phyloP scores from a whole-genome alignment of 2,329 filamentous ascomycete species.

The Chaetomium sp. region DNA sequence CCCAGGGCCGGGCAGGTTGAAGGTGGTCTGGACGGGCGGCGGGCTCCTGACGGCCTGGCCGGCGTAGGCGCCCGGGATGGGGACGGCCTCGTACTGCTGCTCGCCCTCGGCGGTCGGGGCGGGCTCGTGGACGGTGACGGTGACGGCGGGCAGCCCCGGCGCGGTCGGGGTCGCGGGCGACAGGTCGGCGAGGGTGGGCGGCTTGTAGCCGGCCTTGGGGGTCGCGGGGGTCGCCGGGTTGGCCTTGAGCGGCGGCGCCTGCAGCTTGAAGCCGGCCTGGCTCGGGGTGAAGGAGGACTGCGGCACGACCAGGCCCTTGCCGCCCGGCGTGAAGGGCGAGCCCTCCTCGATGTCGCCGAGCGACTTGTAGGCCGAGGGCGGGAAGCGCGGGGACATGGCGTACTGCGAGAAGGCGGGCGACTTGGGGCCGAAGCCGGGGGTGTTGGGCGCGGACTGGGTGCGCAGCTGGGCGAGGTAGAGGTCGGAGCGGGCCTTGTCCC shows the following conservation, averaged over 20 bases:
- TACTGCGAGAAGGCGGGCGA: conserved; percentile 58
- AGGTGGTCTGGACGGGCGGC: conserved; percentile 48
- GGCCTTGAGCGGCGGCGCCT: conserved; percentile 78
- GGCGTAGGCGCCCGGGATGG: conserved; percentile 83
- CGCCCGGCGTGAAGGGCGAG: conserved; percentile 56
- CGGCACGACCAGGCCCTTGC: conserved; percentile 60
- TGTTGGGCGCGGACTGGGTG: conserved; percentile 89
- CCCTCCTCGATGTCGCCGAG: conserved; percentile 43
- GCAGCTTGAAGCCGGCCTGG: conserved; percentile 70
- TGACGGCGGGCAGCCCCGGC: conserved; percentile 39
- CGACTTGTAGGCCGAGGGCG: conserved; percentile 56
- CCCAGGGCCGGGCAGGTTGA: conserved; percentile 40
- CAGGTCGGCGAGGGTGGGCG: conserved; percentile 40
- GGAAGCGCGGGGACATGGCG: conserved; percentile 63
- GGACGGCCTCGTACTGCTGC: conserved; percentile 80
- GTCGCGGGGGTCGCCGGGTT: conserved; percentile 73
- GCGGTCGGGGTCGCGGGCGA: conserved; percentile 35
- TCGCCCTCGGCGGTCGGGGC: conserved; percentile 75
- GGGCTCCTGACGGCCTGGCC: conserved; percentile 57
- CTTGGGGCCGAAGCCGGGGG: conserved; percentile 80
- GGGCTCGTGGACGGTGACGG: conserved; percentile 61
- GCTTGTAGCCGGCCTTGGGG: conserved; percentile 59
- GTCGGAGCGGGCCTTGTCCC: conserved; percentile 91
- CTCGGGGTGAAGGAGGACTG: conserved; percentile 61
- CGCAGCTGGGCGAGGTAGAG: conserved; percentile 88